phyloP scores from a whole-genome alignment of 2,329 filamentous ascomycete species.

The Byssochlamys sp. region DNA sequence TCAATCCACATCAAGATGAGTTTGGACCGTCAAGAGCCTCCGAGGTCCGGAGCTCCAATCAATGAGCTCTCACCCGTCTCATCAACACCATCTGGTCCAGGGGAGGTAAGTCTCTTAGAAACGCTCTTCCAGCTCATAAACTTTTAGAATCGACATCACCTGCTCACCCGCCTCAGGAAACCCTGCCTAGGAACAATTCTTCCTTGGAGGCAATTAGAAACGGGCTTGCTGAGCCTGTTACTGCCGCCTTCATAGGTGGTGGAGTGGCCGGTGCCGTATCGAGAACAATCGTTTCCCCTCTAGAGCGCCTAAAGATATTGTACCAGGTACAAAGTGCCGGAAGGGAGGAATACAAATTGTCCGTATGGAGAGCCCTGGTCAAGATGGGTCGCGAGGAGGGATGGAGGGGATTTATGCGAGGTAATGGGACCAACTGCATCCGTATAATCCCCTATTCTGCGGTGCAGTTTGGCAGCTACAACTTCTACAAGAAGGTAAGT shows the following conservation, averaged over 20 bases:
- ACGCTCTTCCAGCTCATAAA: not conserved
- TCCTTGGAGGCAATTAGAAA: slow-evolving; percentile 18
- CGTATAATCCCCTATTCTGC: slow-evolving; percentile 96
- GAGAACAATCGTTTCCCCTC: slow-evolving; percentile 86
- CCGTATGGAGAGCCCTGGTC: slow-evolving; percentile 72
- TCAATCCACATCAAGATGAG: slow-evolving; percentile 19
- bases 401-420: slow-evolving; percentile 93
- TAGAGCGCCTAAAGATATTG: slow-evolving; percentile 94
- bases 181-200: slow-evolving; percentile 6
- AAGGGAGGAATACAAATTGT: slow-evolving; percentile 85
- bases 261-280: slow-evolving; percentile 95
- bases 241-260: slow-evolving; percentile 86
- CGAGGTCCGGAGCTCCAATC: slow-evolving; percentile 8
- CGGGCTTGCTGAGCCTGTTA: slow-evolving; percentile 67
- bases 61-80: slow-evolving; percentile 16
- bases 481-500: slow-evolving; percentile 84
- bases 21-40: slow-evolving; percentile 22
- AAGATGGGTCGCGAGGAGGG: slow-evolving; percentile 98
- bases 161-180: slow-evolving; percentile 11
- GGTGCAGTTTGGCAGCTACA: slow-evolving; percentile 96
- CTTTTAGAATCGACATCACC: slow-evolving; percentile 1
- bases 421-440: slow-evolving; percentile 96
- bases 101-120: slow-evolving; percentile 13
- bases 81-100: slow-evolving; percentile 8
- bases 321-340: slow-evolving; percentile 90